phyloP scores from a whole-genome alignment of 1,284 basidiomycete species.

The Malassezia japonica region DNA sequence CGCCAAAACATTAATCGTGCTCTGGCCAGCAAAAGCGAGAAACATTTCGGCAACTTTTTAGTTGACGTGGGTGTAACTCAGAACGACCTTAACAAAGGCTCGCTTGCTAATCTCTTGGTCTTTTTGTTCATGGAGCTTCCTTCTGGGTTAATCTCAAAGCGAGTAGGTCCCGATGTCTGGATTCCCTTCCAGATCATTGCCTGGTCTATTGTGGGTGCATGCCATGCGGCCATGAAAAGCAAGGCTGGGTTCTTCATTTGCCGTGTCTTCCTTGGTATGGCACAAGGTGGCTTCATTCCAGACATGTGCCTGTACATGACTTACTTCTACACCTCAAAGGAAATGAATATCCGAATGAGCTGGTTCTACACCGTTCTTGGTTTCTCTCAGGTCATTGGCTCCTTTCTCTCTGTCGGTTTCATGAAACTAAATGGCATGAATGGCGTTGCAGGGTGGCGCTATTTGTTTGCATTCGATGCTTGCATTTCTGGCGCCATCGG shows the following conservation, averaged over 20 bases:
- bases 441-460: constrained; percentile 28
- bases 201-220: constrained; percentile 20
- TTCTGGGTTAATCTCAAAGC: constrained; percentile 29
- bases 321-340: constrained; percentile 48
- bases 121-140: constrained; percentile 35
- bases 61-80: constrained; percentile 25
- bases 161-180: constrained; percentile 32
- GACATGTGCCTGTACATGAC: constrained; percentile 49
- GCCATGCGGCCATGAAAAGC: constrained; percentile 18
- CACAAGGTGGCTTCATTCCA: constrained; percentile 56
- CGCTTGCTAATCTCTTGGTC: constrained; percentile 19
- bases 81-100: constrained; percentile 36
- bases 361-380: constrained; percentile 52
- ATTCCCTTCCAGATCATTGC: constrained; percentile 25
- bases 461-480: constrained; percentile 24
- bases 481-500: constrained; percentile 19
- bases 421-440: constrained; percentile 20
- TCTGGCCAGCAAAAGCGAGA: constrained; percentile 20
- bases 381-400: constrained; percentile 21
- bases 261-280: constrained; percentile 17
- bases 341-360: constrained; percentile 59
- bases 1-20: constrained; percentile 21
- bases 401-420: constrained; percentile 25
- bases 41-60: background rate
- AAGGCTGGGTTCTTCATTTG: constrained; percentile 24